Conservation (phyloP, 768 basidiomycete species). For the Leccinum variicolor region DNA sequence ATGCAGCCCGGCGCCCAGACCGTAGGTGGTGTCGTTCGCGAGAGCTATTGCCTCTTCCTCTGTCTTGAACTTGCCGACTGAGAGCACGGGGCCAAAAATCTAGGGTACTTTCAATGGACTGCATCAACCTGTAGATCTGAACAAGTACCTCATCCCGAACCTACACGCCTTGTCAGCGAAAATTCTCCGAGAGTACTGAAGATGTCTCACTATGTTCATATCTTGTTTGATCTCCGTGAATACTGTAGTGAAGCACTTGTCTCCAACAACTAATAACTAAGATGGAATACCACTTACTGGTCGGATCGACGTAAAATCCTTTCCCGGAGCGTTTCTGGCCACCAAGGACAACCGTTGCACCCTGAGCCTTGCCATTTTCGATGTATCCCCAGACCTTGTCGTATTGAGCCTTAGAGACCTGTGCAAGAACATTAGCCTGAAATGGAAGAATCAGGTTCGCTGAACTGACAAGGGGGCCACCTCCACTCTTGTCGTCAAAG, state of each 20-base stretch:
- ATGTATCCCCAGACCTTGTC: conserved; percentile 89
- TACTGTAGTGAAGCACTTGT: conserved; percentile 42
- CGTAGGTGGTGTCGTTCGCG: conserved; percentile 88
- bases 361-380: conserved; percentile 77
- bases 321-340: conserved; percentile 72
- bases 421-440: conserved; percentile 7
- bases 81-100: conserved; percentile 95
- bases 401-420: conserved; percentile 84
- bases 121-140: conserved; percentile 5
- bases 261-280: conserved; percentile 1
- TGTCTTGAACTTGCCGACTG: conserved; percentile 76
- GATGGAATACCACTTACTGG: conserved; percentile 50
- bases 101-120: conserved; percentile 29
- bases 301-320: conserved; percentile 89
- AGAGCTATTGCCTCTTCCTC: conserved; percentile 83
- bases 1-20: conserved; percentile 89
- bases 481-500: conserved; percentile 68
- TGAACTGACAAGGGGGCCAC: conserved; percentile 75
- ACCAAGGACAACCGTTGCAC: conserved; percentile 77
- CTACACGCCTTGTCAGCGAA: conserved; percentile 25
- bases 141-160: conserved; percentile 30
- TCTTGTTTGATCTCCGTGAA: conserved; percentile 74
- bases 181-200: neutral
- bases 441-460: conserved; percentile 1
- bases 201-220: conserved; percentile 76